Evolutionary conservation across 345 rosid genomes (phyloP), one percentile per base, ranked within the genome.

Genomic region (Gossypium australe): DNA sequence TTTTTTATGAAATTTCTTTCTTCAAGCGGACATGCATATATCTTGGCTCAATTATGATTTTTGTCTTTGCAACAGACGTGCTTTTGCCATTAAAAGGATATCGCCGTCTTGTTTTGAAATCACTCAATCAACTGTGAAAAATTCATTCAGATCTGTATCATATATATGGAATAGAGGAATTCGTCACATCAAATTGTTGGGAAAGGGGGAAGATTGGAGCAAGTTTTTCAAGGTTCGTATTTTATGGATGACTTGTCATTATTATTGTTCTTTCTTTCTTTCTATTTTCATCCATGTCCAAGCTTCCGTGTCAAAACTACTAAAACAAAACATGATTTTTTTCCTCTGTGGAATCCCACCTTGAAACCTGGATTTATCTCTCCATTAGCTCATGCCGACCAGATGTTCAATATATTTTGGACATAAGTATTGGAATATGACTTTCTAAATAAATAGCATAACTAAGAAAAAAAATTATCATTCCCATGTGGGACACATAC

Each of bases 201-300:
- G 83, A 67, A 81, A 71, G 76, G 97, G 94, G 81, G 87, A 79
- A 78, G 90, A 87, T 64, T 90, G 97, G 94, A 79, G 55, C 62
- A 81, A 75, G 72, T 87, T 90, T 88, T 79, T 87, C 63, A 85
- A 84, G 97, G 91, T 90, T 84, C n/a, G 53, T 47, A 75, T 75
- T 68, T 8, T 47, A 2, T 64, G 4, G 16, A 64, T 43, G 27
- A 63, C 24, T 38, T 38, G 13, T 41, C 41, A 16, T 62, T 62
- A 34, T 62, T 60, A 24, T 29, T 63, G 18, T 7, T 61, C 18
- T 34, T 63, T 38, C 48, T 41, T 41, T n/a, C 49, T 64, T 34
- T 34, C 38, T 34, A 16, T 14, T 41, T 64, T 45, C 25, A 41
- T 64, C 68, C 49, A 17, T 38, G 49, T 41, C 45, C 68, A 64